Evolutionary conservation across 2,329 filamentous ascomycete species (phyloP), one percentile per base, ranked within the genome.

Genomic region (Fusarium graminum): DNA sequence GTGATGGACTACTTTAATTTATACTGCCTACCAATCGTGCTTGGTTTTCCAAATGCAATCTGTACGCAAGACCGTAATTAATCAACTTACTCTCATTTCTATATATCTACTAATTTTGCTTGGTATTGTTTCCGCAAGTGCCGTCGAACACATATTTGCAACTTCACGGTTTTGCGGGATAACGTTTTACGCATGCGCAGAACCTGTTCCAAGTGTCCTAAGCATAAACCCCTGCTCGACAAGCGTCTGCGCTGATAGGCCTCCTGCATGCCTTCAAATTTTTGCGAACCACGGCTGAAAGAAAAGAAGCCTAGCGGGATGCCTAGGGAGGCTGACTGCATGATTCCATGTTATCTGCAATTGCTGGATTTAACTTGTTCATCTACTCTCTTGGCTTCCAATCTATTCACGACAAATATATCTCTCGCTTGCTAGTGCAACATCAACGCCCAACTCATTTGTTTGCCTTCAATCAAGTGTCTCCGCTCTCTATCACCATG

Each of bases 121-220:
- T 9, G n/a, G 6, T 13, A 4, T 36, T 7, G 6, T 5, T 22
- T 28, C 11, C 16, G 32, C 16, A 9, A 36, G 14, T 34, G 11
- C 12, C 11, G 9, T 2, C 19, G 9, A 7, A 34, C 12, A 11
- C 30, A 36, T 7, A 38, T 45, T 36, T 52, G 25, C 50, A 13
- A 7, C 13, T n/a, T 28, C 16, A 7, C 19, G n/a, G n/a, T 52
- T 45, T 6, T 52, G 19, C 50, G 29, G 36, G 16, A 22, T 7
- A 9, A 14, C 13, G 40, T 52, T 52, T 29, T 52, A 40, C 50
- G 40, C 50, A 46, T 46, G 50, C 50, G 50, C 50, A 52, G 19
- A 52, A 52, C 50, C 41, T 36, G 29, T 7, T n/a, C n/a, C n/a
- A 3, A 4, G 22, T 22, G 4, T 22, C 22, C 22, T 22, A 22